Percentiles rank a stretch among this genome's conserved stretches.
phyloP scores from a whole-genome alignment of 805 yeast genomes.

The Starmerella gropengiesseri region DNA sequence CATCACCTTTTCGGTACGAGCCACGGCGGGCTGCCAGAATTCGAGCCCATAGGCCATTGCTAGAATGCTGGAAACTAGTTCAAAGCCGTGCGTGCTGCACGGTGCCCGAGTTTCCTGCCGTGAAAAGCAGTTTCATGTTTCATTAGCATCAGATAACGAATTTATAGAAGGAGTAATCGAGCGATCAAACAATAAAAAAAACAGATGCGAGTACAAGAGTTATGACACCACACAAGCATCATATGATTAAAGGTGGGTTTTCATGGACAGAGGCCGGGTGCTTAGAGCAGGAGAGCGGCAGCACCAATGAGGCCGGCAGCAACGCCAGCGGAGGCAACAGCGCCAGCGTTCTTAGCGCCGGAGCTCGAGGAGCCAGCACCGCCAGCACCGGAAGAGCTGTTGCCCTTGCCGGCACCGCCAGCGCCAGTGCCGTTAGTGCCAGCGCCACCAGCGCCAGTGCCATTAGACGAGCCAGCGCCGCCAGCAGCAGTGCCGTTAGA shows the following conservation, averaged over 20 bases:
- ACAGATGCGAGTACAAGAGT: slow-evolving; percentile 2
- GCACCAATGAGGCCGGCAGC: slow-evolving; percentile 21
- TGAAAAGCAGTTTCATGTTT: too few species aligned
- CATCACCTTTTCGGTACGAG: too few species aligned
- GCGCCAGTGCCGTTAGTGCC: slow-evolving; percentile 6
- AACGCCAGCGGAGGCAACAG: slow-evolving; percentile 15
- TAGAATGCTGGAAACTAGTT: too few species aligned
- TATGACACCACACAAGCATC: too few species aligned
- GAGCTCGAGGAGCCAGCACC: slow-evolving; percentile 25
- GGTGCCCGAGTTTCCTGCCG: too few species aligned
- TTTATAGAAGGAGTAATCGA: too few species aligned
- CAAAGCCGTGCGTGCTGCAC: too few species aligned
- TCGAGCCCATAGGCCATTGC: too few species aligned
- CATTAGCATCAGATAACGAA: too few species aligned
- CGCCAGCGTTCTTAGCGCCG: slow-evolving; percentile 14
- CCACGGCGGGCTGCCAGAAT: too few species aligned
- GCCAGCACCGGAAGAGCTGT: slow-evolving; percentile 12
- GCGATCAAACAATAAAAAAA: neutral
- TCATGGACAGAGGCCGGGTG: neutral
- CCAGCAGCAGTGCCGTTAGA: slow-evolving; percentile 6
- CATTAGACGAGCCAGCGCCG: neutral
- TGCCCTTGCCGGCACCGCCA: slow-evolving; percentile 24
- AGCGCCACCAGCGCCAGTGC: slow-evolving; percentile 1
- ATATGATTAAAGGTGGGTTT: neutral
- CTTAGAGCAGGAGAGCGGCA: slow-evolving; percentile 21